phyloP scores from a whole-genome alignment of 495 filamentous ascomycete species.

The Penicillium chermesinum region DNA sequence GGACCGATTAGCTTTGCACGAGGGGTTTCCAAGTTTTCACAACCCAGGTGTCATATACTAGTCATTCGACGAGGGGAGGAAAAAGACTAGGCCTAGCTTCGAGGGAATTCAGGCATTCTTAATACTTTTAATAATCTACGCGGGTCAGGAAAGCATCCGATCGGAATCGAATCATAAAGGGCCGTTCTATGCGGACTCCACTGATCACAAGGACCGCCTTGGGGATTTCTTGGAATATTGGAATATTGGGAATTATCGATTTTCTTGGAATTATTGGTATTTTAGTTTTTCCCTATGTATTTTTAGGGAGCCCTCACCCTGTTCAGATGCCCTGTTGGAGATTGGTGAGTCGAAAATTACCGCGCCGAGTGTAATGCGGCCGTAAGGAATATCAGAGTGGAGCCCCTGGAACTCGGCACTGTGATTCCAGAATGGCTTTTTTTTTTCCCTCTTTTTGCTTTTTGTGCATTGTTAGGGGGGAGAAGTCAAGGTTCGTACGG shows the following conservation, averaged over 20 bases:
- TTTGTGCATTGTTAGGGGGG: too few relatives aligned
- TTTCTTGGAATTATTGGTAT: conserved; percentile 7
- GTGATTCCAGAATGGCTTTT: neutral
- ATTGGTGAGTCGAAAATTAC: too few relatives aligned
- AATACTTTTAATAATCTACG: neutral
- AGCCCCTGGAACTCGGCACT: conserved; percentile 23
- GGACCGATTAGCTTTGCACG: conserved; percentile 17
- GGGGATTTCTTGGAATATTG: too few relatives aligned
- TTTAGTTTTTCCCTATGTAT: conserved; percentile 8
- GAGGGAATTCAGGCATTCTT: neutral
- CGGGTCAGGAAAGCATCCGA: neutral
- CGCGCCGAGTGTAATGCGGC: conserved; percentile 3
- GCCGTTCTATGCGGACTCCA: conserved; percentile 7
- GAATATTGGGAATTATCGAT: conserved; percentile 9
- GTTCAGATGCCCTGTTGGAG: too few relatives aligned
- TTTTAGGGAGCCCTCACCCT: too few relatives aligned
- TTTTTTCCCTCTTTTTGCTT: neutral
- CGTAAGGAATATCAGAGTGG: conserved; percentile 12
- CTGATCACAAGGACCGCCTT: conserved; percentile 14
- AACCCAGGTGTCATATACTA: conserved; percentile 15
- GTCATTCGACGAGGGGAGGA: conserved; percentile 10
- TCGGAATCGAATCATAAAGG: conserved; percentile 21
- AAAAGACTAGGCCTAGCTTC: conserved; percentile 1
- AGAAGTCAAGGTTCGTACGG: conserved; percentile 19
- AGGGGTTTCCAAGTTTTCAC: conserved; percentile 1